Base-by-base conservation (phyloP, 108 stramenopile genomes). In the Nitzschia inconspicua region DNA sequence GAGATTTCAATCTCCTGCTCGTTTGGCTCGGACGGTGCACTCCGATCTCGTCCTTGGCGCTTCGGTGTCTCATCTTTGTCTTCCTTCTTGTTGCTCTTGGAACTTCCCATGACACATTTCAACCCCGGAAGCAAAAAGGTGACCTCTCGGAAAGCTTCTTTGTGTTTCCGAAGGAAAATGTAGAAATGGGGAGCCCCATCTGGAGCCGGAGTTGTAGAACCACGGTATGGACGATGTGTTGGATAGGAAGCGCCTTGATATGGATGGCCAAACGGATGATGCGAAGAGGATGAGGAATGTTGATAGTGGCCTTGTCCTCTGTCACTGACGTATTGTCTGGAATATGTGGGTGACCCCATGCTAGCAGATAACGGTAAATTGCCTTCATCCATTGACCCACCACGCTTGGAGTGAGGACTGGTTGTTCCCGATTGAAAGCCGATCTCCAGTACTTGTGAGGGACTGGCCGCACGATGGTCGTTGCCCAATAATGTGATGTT, bases 61-160 rank as follows among this genome's bases (percentile, higher is more conserved):
- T 70, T 67, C 31, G 66, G 65, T 36, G 58, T 65, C 8, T 61
- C 57, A 11, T 56, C 62, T 34, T 30, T 57, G 3, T 19, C 20
- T 3, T 47, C 63, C 35, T 49, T 11, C 23, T 65, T 49, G 3
- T 59, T 55, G 9, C 14, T 47, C 14, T 36, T 39, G 5, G 59
- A 37, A 32, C 48, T 30, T 19, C 78, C 62, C 9, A 73, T 18
- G 10, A 70, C 72, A 18, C 61, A 47, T 47, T 82, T 85, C 3
- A 87, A 63, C 14, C 86, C 86, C 9, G 89, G 89, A 10, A 91
- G 48, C 46, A 91, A 64, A 52, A 87, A 91, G 9, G 75, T 60
- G 53, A 79, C 81, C 19, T 66, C 72, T 13, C 36, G 51, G 44
- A 91, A 91, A 13, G 86, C 80, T 28, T 55, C 53, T 65, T 77